phyloP scores from a whole-genome alignment of 2,329 filamentous ascomycete genomes.

The Simplicillium sp. region DNA sequence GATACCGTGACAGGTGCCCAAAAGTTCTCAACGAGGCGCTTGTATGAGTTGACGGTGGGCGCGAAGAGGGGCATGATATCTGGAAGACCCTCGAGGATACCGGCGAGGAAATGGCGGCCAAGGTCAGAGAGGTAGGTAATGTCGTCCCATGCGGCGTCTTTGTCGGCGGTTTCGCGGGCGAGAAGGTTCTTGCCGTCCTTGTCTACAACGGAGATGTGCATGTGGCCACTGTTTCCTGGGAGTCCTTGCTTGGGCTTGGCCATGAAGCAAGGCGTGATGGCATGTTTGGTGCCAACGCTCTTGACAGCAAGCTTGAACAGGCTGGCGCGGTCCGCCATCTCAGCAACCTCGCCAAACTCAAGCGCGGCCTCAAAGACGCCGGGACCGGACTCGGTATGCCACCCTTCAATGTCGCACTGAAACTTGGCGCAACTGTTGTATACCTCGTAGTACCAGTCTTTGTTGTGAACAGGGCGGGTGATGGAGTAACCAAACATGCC shows the following conservation, averaged over 20 bases:
- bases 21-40: constrained; percentile 95
- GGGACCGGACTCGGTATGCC: constrained; percentile 91
- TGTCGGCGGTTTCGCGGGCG: constrained; percentile 61
- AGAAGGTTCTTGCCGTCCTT: constrained; percentile 77
- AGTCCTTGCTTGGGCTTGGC: constrained; percentile 87
- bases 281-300: constrained; percentile 74
- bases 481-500: constrained; percentile 96
- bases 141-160: constrained; percentile 63
- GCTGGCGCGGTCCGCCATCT: constrained; percentile 86
- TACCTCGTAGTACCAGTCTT: constrained; percentile 85
- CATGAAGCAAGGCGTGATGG: constrained; percentile 97
- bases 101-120: constrained; percentile 87
- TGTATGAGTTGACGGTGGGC: constrained; percentile 96
- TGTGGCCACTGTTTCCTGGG: constrained; percentile 91
- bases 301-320: constrained; percentile 96
- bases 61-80: constrained; percentile 94
- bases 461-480: constrained; percentile 77
- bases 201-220: constrained; percentile 85
- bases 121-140: constrained; percentile 75
- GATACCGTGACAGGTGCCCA: constrained; percentile 98
- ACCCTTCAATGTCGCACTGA: constrained; percentile 76
- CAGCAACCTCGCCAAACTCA: constrained; percentile 76
- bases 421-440: constrained; percentile 75
- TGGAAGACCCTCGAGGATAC: constrained; percentile 77
- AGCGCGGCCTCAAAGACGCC: constrained; percentile 94